Evolutionary conservation across 2,329 filamentous ascomycete genomes (phyloP).

Genomic region (Epichloe gansuensis): DNA sequence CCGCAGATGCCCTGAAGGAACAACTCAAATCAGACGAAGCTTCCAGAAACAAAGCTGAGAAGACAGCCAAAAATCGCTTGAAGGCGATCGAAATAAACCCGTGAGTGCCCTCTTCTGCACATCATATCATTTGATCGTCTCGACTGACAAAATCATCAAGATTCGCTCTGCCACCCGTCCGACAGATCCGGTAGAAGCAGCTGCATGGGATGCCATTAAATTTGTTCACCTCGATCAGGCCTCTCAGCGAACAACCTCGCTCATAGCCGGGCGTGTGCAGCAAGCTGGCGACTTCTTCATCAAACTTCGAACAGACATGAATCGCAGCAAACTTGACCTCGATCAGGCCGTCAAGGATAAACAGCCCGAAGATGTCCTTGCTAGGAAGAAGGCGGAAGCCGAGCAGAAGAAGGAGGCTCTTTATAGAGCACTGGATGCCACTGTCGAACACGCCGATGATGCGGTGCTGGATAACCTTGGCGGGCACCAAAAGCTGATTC

Average conservation of each 20-base stretch:
- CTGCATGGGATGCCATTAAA: conserved; percentile 41
- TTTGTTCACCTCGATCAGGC: conserved; percentile 35
- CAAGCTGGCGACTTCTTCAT: conserved; percentile 39
- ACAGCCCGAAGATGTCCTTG: conserved; percentile 22
- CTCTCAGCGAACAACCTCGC: conserved; percentile 23
- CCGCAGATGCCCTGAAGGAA: conserved; percentile 30
- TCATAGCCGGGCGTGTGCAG: conserved; percentile 36
- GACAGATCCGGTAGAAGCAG: conserved; percentile 31
- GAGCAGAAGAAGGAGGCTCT: conserved; percentile 36
- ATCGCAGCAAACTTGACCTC: conserved; percentile 32
- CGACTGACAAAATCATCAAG: conserved; percentile 9
- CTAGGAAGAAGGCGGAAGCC: conserved; percentile 28
- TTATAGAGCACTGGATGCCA: conserved; percentile 39
- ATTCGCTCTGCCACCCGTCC: conserved; percentile 33
- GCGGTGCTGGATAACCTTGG: conserved; percentile 46
- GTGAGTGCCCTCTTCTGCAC: conserved; percentile 16
- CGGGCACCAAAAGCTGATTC: conserved; percentile 43
- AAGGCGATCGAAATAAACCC: conserved; percentile 28
- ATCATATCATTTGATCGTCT: background rate
- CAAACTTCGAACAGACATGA: conserved; percentile 34
- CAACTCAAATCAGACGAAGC: conserved; percentile 34
- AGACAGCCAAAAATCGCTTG: conserved; percentile 30
- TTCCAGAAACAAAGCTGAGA: conserved; percentile 32
- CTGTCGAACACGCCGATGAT: conserved; percentile 41
- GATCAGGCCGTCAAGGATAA: conserved; percentile 33